Base-by-base conservation (phyloP, 306 rosid genomes). In the Geum urbanum region DNA sequence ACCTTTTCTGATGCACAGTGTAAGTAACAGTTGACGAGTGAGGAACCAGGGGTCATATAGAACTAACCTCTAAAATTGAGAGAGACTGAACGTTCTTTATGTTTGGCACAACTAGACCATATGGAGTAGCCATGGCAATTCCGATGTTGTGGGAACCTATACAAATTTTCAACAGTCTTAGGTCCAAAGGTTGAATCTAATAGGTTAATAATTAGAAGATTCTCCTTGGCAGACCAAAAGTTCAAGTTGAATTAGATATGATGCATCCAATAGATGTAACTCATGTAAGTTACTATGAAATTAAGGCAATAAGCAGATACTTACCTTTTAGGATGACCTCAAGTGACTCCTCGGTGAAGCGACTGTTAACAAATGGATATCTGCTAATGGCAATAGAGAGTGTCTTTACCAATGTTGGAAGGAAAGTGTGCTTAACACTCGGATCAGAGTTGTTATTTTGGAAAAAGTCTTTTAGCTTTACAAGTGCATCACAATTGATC, bases 81-180 rank as follows among this genome's bases (percentile, higher is more conserved):
- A 91, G 99, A 35, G 90, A 81, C 82, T 87, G 97, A 67, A 86
- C 99, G 80, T 80, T 85, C 83, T 94, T 87, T 77, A 94, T 87
- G 88, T 83, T 94, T 58, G 97, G 99, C 66, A 94, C 99, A 67
- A 89, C 99, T 63, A 94, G 69, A 81, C 99, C 99, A 67, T 74
- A 27, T 66, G 85, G 82, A 48, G 99, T 91, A 45, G 95, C 97
- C 92, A 90, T 91, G 62, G 96, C 96, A 69, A 94, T 76, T 77
- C 99, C 99, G 70, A 94, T 80, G 67, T 90, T 94, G 78, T 91
- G 99, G 8, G 97, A 84, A 81, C 99, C 99, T 91, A 62, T 46
- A 76, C 45, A 49, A 67, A 70, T 44, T 66, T 65, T 76, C 56
- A 71, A 68, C 8, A 52, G 52, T 13, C 14, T 6, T 35, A 44